Conservation (phyloP, 768 basidiomycete genomes). For the Dentipellis sp. region DNA sequence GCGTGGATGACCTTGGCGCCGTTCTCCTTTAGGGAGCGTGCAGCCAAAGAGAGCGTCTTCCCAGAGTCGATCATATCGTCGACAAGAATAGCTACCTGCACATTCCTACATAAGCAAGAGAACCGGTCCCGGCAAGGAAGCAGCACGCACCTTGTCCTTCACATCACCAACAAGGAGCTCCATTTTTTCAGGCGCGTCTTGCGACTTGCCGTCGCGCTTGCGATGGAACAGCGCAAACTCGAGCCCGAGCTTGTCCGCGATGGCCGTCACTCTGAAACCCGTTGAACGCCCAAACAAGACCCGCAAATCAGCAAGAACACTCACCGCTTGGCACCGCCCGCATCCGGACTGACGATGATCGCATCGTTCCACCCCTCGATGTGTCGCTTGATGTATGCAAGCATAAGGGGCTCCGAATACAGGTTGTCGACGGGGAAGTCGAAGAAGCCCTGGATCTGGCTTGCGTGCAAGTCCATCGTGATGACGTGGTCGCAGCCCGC, state of each 20-base stretch:
- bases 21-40: constrained; percentile 76
- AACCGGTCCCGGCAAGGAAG: background rate
- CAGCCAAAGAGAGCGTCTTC: constrained; percentile 77
- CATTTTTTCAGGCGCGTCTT: constrained; percentile 70
- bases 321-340: constrained; percentile 96
- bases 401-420: constrained; percentile 92
- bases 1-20: constrained; percentile 85
- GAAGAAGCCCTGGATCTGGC: constrained; percentile 98
- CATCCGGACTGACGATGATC: constrained; percentile 95
- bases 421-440: constrained; percentile 98
- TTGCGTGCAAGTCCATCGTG: constrained; percentile 98
- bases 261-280: constrained; percentile 70
- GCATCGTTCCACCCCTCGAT: constrained; percentile 81
- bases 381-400: constrained; percentile 82
- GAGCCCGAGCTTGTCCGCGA: constrained; percentile 90
- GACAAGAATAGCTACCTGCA: constrained; percentile 83
- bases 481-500: constrained; percentile 99
- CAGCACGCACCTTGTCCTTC: constrained; percentile 58
- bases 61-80: constrained; percentile 99
- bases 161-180: constrained; percentile 95
- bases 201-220: constrained; percentile 64
- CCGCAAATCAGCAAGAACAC: constrained; percentile 18
- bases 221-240: constrained; percentile 96
- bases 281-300: background rate
- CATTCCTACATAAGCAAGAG: constrained; percentile 7